A percentile compares a stretch with the other conserved stretches of the same genome.
phyloP scores from a whole-genome alignment of 1,284 basidiomycete genomes.

The Trichosporon ovoides region DNA sequence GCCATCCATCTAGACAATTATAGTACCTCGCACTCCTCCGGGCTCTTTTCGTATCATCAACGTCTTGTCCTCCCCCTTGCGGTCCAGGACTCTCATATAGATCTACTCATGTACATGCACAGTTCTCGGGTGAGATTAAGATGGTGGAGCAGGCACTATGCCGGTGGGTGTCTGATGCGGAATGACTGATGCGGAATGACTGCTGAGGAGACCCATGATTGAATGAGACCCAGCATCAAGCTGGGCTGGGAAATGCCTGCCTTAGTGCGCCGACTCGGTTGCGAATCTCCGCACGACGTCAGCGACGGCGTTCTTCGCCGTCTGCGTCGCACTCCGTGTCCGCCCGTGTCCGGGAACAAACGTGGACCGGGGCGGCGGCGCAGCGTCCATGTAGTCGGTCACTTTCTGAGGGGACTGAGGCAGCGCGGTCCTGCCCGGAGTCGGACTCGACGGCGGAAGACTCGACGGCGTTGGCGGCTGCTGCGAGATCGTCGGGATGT shows the following conservation, averaged over 20 bases:
- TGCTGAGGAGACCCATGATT: no score
- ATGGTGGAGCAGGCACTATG: no score
- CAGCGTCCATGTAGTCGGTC: not conserved
- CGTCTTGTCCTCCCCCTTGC: no score
- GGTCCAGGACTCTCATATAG: not conserved
- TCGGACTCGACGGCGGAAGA: not conserved
- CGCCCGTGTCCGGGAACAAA: conserved; percentile 26
- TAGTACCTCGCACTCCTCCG: not conserved
- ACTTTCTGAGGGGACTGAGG: not conserved
- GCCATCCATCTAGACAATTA: not conserved
- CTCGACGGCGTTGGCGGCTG: conserved; percentile 35
- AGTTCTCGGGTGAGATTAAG: no score
- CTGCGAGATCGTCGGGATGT: conserved; percentile 32
- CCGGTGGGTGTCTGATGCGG: not conserved
- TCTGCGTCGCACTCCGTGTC: conserved; percentile 42
- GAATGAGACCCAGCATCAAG: no score
- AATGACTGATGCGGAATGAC: no score
- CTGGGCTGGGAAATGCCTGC: no score
- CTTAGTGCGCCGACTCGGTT: not conserved
- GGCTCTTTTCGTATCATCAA: not conserved
- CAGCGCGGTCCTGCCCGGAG: not conserved
- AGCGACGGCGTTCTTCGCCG: conserved; percentile 45
- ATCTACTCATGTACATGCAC: not conserved
- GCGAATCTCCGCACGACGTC: conserved; percentile 40
- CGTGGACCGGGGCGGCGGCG: not conserved